These are phyloP conservation scores for Echites panduratus DNA, from an alignment of 257 asterid species.

Conservation along the genomic window DNA sequence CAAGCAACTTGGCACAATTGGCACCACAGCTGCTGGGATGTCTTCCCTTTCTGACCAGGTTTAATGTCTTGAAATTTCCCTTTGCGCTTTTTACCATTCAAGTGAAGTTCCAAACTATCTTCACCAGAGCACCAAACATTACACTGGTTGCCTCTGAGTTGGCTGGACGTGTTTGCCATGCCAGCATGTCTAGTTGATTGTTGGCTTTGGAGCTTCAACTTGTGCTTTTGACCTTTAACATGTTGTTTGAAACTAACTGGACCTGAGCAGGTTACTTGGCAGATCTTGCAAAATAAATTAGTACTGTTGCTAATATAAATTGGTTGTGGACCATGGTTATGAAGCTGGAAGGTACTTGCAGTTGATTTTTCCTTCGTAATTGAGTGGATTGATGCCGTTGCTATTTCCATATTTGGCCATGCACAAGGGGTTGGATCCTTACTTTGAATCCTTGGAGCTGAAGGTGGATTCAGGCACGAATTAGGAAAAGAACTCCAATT, in stretches of 20 bases:
- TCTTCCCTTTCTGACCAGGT: slow-evolving; percentile 7
- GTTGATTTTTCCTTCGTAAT: slow-evolving; percentile 24
- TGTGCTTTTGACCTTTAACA: slow-evolving; percentile 46
- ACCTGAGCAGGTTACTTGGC: slow-evolving; percentile 43
- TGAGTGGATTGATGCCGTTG: slow-evolving; percentile 12
- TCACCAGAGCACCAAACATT: slow-evolving; percentile 35
- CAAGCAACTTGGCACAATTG: slow-evolving; percentile 44
- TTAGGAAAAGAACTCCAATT: background rate
- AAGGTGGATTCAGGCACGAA: background rate
- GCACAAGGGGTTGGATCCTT: slow-evolving; percentile 1
- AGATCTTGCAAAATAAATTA: slow-evolving; percentile 30
- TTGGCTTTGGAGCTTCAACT: slow-evolving; percentile 29
- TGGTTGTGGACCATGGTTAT: background rate
- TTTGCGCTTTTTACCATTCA: slow-evolving; percentile 49
- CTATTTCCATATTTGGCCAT: background rate
- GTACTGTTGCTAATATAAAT: background rate
- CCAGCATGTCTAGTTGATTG: slow-evolving; percentile 14
- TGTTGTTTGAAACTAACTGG: slow-evolving; percentile 28
- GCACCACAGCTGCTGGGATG: slow-evolving; percentile 26
- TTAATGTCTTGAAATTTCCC: slow-evolving; percentile 26
- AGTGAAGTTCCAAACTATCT: slow-evolving; percentile 28
- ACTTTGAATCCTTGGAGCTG: background rate
- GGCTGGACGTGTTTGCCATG: background rate
- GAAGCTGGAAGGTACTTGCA: slow-evolving; percentile 3
- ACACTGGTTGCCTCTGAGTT: slow-evolving; percentile 34